These are phyloP conservation scores for Solanum aculeatissimum DNA, from an alignment of 305 asterid species.

Conservation along the genomic window DNA sequence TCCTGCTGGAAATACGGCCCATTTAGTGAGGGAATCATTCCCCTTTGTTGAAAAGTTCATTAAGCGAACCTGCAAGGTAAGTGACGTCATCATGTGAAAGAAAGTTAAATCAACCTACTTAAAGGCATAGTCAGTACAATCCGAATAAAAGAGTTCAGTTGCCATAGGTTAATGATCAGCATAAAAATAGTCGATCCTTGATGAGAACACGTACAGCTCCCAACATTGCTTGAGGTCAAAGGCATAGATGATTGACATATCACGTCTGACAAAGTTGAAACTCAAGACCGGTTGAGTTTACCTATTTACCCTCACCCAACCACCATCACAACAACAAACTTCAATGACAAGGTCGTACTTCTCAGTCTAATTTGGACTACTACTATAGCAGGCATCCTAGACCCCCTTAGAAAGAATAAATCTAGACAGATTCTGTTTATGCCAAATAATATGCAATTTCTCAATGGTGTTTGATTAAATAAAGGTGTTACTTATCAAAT, in stretches of 20 bases:
- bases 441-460: neutral
- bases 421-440: neutral
- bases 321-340: neutral
- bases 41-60: conserved; percentile 46
- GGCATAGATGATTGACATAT: neutral
- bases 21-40: conserved; percentile 52
- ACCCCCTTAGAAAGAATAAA: neutral
- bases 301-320: neutral
- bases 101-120: conserved; percentile 1
- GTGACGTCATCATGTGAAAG: neutral
- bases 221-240: neutral
- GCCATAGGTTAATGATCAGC: neutral
- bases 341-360: neutral
- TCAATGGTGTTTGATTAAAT: neutral
- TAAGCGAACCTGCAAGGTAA: conserved; percentile 51
- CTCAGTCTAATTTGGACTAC: neutral
- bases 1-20: conserved; percentile 58
- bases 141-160: neutral
- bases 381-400: neutral
- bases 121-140: neutral
- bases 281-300: neutral
- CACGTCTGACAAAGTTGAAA: neutral
- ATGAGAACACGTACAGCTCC: conserved; percentile 12
- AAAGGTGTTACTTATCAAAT: neutral
- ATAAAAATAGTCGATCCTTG: neutral